Base-by-base conservation (phyloP, 352 stramenopile genomes). In the Globisporangium camurandrum region DNA sequence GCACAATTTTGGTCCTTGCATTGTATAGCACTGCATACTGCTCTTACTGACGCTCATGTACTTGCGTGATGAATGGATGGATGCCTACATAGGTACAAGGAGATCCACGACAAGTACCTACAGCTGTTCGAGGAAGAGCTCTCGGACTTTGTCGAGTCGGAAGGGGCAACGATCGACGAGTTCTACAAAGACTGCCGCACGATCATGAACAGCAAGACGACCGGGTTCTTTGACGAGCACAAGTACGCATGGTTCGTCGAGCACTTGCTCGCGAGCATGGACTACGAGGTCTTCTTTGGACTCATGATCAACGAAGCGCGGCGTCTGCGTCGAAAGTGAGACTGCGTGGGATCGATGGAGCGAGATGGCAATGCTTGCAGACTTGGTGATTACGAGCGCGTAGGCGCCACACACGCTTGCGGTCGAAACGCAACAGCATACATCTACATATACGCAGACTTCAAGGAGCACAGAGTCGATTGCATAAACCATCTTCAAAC, bases 241-340 rank as follows among this genome's bases (percentile, higher is more conserved):
- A 59, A 74, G 38, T 79, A 86, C 55, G 64, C 59, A 20, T 90
- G 79, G 79, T 88, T 90, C 39, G 76, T 90, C 44, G 72, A 90
- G 30, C 76, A 81, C 53, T 59, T 88, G 49, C 57, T 88, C 20
- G 75, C 77, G 26, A 88, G 73, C 48, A 87, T 91, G 75, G 75
- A 88, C 52, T 91, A 86, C 60, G 83, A 88, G 44, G 64, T 85
- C 36, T 88, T 91, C 46, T 86, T 86, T 61, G 71, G 72, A 0
- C 74, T 91, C 54, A 88, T 88, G 69, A 57, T 85, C 42, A 91
- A 91, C 61, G 75, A 91, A 50, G 72, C 77, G 14, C 69, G 76
- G 33, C 71, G 74, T n/a, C 61, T 78, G 34, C 68, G 66, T 42
- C 71, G 71, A 44, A 86, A 85, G 57, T 86, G 51, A 80, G 7